These are phyloP conservation scores for Saccharomyces hybrid DNA, from an alignment of 1,139 yeast genomes.

Conservation along the genomic window DNA sequence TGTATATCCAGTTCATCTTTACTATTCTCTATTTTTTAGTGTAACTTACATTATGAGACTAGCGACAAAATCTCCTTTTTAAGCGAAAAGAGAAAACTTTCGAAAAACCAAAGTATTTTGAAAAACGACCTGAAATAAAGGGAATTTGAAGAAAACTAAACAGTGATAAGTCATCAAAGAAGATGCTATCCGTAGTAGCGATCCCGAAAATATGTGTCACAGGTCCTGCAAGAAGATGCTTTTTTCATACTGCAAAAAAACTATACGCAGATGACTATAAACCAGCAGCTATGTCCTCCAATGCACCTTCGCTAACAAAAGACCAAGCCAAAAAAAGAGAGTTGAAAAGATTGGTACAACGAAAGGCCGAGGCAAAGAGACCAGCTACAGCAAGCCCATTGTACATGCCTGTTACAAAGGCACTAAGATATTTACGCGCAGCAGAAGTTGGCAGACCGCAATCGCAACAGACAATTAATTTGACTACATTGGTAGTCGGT, in stretches of 20 bases:
- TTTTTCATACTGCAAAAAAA: conserved; percentile 8
- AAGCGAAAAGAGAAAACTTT: neutral
- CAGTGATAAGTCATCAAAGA: neutral
- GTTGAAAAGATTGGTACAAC: conserved; percentile 22
- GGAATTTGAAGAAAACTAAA: neutral
- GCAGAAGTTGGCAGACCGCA: conserved; percentile 81
- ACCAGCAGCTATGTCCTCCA: conserved; percentile 1
- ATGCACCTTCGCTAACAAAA: conserved; percentile 19
- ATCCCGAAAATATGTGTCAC: neutral
- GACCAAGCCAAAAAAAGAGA: conserved; percentile 28
- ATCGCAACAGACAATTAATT: conserved; percentile 56
- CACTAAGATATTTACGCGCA: conserved; percentile 74
- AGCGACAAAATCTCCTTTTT: neutral
- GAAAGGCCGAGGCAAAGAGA: conserved; percentile 24
- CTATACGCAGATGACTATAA: conserved; percentile 12
- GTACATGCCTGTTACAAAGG: conserved; percentile 64
- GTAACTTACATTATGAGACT: neutral
- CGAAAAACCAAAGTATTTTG: neutral
- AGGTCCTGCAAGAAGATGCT: neutral
- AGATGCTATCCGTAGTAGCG: neutral
- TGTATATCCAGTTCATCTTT: neutral
- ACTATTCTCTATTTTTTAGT: neutral
- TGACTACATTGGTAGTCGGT: conserved; percentile 60
- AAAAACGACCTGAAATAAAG: neutral
- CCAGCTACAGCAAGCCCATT: conserved; percentile 50